Conservation (phyloP, 2,329 filamentous ascomycete genomes). For the Hypocreales sp. region DNA sequence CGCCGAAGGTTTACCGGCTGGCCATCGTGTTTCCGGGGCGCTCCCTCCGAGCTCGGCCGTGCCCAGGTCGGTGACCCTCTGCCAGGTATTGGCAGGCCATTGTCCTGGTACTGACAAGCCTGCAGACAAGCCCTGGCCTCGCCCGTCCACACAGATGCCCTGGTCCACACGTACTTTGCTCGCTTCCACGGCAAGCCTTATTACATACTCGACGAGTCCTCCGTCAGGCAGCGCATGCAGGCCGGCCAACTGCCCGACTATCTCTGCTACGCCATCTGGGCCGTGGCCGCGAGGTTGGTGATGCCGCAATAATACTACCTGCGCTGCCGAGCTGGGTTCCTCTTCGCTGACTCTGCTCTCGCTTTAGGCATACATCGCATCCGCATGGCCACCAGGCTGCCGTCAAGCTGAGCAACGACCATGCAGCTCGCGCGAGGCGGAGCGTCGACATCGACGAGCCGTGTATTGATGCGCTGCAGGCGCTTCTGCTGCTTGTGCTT, state of each 20-base stretch:
- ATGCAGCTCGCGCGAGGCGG: constrained; percentile 50
- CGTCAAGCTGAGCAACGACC: constrained; percentile 54
- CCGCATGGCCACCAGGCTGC: constrained; percentile 52
- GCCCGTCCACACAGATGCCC: constrained; percentile 38
- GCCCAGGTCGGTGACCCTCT: too few species aligned
- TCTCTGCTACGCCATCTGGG: constrained; percentile 41
- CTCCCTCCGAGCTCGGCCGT: too few species aligned
- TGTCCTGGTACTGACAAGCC: too few species aligned
- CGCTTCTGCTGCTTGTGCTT: constrained; percentile 58
- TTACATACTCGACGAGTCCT: constrained; percentile 64
- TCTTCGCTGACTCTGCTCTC: constrained; percentile 1
- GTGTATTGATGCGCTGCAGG: constrained; percentile 62
- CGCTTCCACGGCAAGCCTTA: constrained; percentile 72
- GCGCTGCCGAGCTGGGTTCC: constrained; percentile 4
- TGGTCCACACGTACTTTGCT: constrained; percentile 67
- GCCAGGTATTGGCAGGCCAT: too few species aligned
- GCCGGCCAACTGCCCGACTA: constrained; percentile 46
- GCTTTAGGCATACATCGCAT: constrained; percentile 48
- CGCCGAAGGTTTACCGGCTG: constrained; percentile 11
- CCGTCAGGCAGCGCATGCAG: constrained; percentile 56
- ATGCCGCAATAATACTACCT: too few species aligned
- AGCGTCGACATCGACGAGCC: constrained; percentile 70
- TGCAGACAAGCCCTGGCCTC: constrained; percentile 29
- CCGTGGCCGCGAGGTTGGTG: constrained; percentile 49
- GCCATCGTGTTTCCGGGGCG: too few species aligned